Evolutionary conservation across 768 basidiomycete genomes (phyloP), one percentile per base, ranked within the genome.

Genomic region (Mycena floridula): DNA sequence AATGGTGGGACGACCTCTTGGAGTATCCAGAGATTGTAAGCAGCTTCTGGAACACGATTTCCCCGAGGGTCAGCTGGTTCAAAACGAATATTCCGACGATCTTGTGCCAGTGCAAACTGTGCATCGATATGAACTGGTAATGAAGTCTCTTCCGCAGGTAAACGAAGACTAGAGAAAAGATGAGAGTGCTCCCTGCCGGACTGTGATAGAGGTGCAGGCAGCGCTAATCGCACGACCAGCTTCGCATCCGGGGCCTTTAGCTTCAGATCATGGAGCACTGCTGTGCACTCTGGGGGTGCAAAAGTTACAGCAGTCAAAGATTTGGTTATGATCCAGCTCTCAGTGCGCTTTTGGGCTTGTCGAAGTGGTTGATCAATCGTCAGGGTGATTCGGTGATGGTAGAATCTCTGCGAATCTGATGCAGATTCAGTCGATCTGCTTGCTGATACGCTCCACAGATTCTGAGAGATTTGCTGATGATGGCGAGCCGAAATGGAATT

Each of bases 11-110:
- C 20, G 9, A 52, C 40, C 3, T 44, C 39, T 8, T 46, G 36
- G 3, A 59, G 46, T 27, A 59, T 47, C 57, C 57, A 59, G 3
- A 26, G 21, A 45, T 59, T 59, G 42, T 49, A 59, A 13, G 28
- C 49, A 5, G 54, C 50, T 20, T 57, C 44, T 13, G 13, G 32
- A 35, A 18, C 18, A 15, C 32, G 32, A 3, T 35, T 13, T 15
- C 32, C 32, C 13, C 18, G 13, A 4, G 32, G 15, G 38, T 58
- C 56, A 4, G 51, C 37, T 24, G 54, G 49, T 25, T 59, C 55
- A 30, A 55, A 47, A 6, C 54, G 52, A 21, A 59, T 54, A 32
- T 50, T 43, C 4, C 52, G 48, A 18, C 57, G 45, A 40, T 55
- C 54, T 5, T 50, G 51, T 13, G 55, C 52, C 9, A 55, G 49